Base-by-base conservation (phyloP, 768 basidiomycete genomes). In the Tricholoma hemisulphureum region DNA sequence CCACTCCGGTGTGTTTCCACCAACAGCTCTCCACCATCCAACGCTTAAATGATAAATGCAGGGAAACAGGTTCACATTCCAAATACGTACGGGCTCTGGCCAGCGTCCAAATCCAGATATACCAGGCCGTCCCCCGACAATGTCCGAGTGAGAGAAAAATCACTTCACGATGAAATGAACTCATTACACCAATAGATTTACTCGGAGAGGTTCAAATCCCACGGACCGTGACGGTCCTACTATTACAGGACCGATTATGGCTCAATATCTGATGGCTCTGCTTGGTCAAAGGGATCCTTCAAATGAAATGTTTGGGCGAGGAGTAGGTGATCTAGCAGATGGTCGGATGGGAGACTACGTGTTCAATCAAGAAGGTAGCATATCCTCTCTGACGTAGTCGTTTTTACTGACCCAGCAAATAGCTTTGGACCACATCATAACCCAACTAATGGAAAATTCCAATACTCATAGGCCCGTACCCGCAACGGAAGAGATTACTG, bases 271-370 rank as follows among this genome's bases (percentile, higher is more conserved):
- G 2, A 76, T 89, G 69, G 75, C 86, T 2, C 69, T 91, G 58
- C 75, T 91, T 41, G 80, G 78, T 28, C 72, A 78, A 31, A 76
- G 78, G 26, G 81, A 82, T 57, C 77, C 79, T 10, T 66, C 81
- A 54, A 56, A 72, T 24, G 77, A 77, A 13, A 51, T 83, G 37
- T 73, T 85, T 35, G 74, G 74, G n/a, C 65, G 63, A 18, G 73
- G 69, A 26, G 63, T 72, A 58, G 68, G 68, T 29, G 66, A 68
- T 26, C 75, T 80, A 3, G 77, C 80, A 55, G 73, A 73, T 31
- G 87, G 89, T 1, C 77, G 84, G 65, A 83, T 87, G 82, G 95
- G 95, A 3, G 95, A 97, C 69, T 97, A 96, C 75, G 95, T 91
- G 5, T 90, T 93, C 65, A 91, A 86, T 61, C 91, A 96, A 72